phyloP scores from a whole-genome alignment of 768 basidiomycete genomes.

The Phlegmacium glaucopus region DNA sequence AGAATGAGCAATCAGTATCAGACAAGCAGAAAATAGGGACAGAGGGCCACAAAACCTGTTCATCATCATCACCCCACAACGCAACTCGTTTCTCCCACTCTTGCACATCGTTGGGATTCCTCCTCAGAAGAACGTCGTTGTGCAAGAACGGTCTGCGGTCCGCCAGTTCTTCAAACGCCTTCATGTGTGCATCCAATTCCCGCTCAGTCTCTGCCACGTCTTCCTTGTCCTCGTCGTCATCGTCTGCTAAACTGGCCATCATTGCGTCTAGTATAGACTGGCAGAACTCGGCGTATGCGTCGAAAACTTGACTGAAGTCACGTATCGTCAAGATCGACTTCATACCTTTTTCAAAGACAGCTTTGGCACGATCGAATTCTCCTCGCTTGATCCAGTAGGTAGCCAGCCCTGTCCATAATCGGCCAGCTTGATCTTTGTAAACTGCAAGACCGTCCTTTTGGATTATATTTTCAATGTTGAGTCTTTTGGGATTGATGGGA shows the following conservation, averaged over 20 bases:
- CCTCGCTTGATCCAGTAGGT: slow-evolving; percentile 98
- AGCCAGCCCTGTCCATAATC: slow-evolving; percentile 92
- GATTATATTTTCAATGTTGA: slow-evolving; percentile 87
- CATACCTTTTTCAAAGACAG: slow-evolving; percentile 86
- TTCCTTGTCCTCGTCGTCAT: slow-evolving; percentile 87
- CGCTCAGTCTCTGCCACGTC: slow-evolving; percentile 74
- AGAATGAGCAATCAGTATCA: background rate
- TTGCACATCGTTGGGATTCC: slow-evolving; percentile 97
- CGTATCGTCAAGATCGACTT: slow-evolving; percentile 84
- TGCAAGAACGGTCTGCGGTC: slow-evolving; percentile 94
- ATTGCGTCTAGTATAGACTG: slow-evolving; percentile 86
- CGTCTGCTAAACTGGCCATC: slow-evolving; percentile 82
- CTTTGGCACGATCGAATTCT: slow-evolving; percentile 89
- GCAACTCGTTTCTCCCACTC: slow-evolving; percentile 99
- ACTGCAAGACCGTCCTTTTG: slow-evolving; percentile 80
- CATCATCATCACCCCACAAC: slow-evolving; percentile 89
- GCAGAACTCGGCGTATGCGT: slow-evolving; percentile 92
- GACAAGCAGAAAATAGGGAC: background rate
- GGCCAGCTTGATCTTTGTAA: slow-evolving; percentile 96
- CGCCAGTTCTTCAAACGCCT: slow-evolving; percentile 90
- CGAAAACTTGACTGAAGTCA: slow-evolving; percentile 98
- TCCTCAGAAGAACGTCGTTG: slow-evolving; percentile 88
- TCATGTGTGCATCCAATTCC: slow-evolving; percentile 87
- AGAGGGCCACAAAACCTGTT: slow-evolving; percentile 54
- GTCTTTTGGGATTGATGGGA: slow-evolving; percentile 58